phyloP scores from a whole-genome alignment of 805 yeast species.

The Zygosaccharomyces gambellarensis region DNA sequence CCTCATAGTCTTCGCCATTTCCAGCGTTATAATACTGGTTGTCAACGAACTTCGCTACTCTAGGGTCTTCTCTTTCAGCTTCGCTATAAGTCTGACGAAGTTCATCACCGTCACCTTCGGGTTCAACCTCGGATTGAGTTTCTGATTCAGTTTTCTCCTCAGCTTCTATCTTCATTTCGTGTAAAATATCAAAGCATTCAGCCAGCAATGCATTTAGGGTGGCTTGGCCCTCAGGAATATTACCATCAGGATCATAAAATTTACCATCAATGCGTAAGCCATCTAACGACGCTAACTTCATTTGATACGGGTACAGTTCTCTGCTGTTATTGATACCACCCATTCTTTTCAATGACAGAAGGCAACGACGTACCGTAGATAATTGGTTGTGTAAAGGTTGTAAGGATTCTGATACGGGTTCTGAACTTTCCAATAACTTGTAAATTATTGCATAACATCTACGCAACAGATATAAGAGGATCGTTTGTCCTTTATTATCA shows the following conservation, averaged over 20 bases:
- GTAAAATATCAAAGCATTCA: slow-evolving; percentile 89
- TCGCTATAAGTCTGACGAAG: slow-evolving; percentile 18
- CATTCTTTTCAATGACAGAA: slow-evolving; percentile 83
- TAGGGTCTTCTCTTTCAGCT: slow-evolving; percentile 16
- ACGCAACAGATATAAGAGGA: slow-evolving; percentile 72
- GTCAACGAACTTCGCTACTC: slow-evolving; percentile 20
- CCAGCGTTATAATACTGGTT: slow-evolving; percentile 14
- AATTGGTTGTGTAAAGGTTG: slow-evolving; percentile 92
- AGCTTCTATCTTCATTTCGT: slow-evolving; percentile 82
- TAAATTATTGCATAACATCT: slow-evolving; percentile 89
- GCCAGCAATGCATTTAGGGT: slow-evolving; percentile 85
- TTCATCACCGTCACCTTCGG: slow-evolving; percentile 17
- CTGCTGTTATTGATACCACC: slow-evolving; percentile 86
- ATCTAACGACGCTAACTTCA: slow-evolving; percentile 87
- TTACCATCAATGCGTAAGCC: slow-evolving; percentile 86
- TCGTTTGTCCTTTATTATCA: slow-evolving; percentile 51
- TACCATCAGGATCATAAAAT: slow-evolving; percentile 70
- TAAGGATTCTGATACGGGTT: slow-evolving; percentile 91
- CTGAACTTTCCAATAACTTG: slow-evolving; percentile 82
- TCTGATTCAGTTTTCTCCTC: slow-evolving; percentile 50
- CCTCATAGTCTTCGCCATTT: slow-evolving; percentile 18
- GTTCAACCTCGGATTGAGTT: slow-evolving; percentile 14
- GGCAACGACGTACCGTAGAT: slow-evolving; percentile 83
- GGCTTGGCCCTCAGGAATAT: slow-evolving; percentile 98
- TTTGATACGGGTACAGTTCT: slow-evolving; percentile 92